A percentile compares a stretch with the other conserved stretches of the same genome.
phyloP scores from a whole-genome alignment of 805 yeast genomes.

The Zygoascus biomembranicola region DNA sequence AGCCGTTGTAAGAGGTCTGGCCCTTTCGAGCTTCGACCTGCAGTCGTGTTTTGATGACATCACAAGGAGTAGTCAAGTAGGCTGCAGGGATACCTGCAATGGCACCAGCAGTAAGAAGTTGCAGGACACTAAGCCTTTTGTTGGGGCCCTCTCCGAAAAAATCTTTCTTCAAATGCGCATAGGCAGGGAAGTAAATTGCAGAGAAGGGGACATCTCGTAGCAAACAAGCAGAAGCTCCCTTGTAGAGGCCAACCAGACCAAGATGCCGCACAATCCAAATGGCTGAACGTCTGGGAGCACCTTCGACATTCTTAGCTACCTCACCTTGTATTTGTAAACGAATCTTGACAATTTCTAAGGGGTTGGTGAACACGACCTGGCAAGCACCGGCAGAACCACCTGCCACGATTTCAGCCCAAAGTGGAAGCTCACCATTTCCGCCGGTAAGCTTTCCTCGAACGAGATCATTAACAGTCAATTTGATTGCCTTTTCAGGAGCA shows the following conservation, averaged over 20 bases:
- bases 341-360: constrained; percentile 91
- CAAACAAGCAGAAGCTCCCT: constrained; percentile 86
- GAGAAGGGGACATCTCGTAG: constrained; percentile 94
- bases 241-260: constrained; percentile 80
- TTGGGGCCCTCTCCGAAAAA: constrained; percentile 77
- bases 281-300: constrained; percentile 45
- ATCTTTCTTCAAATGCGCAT: constrained; percentile 82
- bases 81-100: constrained; percentile 98
- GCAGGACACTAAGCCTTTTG: constrained; percentile 68
- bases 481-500: constrained; percentile 97
- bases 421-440: constrained; percentile 36
- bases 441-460: constrained; percentile 67
- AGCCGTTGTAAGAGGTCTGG: constrained; percentile 69
- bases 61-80: constrained; percentile 91
- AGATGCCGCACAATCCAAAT: constrained; percentile 64
- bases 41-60: constrained; percentile 89
- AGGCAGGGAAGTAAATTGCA: constrained; percentile 94
- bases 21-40: constrained; percentile 77
- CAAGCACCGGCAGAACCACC: constrained; percentile 96
- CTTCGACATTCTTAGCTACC: constrained; percentile 32
- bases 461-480: constrained; percentile 86
- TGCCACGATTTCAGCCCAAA: constrained; percentile 66
- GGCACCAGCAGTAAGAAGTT: constrained; percentile 80
- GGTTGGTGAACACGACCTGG: constrained; percentile 93
- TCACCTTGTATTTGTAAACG: constrained; percentile 92